Conservation (phyloP, 169 alveolate genomes). For the Condylostoma magnum region DNA sequence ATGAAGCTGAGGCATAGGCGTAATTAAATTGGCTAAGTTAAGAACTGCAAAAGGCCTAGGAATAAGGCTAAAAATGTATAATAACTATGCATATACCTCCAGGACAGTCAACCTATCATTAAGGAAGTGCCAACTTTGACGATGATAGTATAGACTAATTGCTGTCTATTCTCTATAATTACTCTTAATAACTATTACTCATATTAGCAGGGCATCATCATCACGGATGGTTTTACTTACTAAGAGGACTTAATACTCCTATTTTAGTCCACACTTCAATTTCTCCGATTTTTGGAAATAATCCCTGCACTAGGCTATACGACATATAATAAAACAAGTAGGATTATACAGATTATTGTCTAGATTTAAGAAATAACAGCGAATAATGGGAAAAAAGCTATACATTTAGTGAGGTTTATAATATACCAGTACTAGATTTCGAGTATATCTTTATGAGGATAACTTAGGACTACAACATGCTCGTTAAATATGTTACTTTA, state of each 20-base stretch:
- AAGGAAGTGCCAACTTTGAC: neutral
- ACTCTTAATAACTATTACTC: neutral
- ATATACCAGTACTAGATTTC: too few species aligned
- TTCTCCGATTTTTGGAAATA: slow-evolving; percentile 15
- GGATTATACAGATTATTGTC: neutral
- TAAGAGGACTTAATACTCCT: neutral
- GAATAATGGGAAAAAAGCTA: too few species aligned
- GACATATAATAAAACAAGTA: neutral
- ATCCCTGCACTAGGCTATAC: neutral
- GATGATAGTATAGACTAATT: neutral
- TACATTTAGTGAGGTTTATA: too few species aligned
- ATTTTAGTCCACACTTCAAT: neutral
- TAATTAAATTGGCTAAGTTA: neutral
- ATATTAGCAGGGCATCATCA: slow-evolving; percentile 11
- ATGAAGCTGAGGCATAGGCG: neutral
- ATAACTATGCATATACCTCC: slow-evolving; percentile 25
- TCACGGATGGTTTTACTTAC: neutral
- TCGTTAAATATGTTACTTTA: too few species aligned
- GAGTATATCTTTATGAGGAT: too few species aligned
- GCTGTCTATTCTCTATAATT: neutral
- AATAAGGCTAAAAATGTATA: neutral
- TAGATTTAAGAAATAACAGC: too few species aligned
- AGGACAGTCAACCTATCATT: neutral
- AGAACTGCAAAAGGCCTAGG: too few species aligned
- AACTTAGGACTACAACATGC: too few species aligned